Conservation (phyloP, 257 asterid genomes). For the Verbena officinalis region DNA sequence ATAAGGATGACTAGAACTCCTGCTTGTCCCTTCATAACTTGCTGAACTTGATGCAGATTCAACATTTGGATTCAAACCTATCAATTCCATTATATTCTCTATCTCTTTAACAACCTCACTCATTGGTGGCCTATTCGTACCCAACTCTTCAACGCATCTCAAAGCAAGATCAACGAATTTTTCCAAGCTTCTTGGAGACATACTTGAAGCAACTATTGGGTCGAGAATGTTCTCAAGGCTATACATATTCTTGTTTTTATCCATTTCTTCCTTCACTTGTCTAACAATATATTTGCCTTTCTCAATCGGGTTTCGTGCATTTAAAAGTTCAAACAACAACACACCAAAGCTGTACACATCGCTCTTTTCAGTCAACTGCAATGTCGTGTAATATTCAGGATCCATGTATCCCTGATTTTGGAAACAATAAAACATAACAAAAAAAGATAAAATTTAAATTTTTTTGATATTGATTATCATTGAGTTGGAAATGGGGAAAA, state of each 20-base stretch:
- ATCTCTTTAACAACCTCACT: constrained; percentile 79
- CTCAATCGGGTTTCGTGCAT: constrained; percentile 71
- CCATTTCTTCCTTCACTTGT: constrained; percentile 66
- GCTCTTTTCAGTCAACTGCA: constrained; percentile 84
- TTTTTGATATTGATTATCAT: neutral
- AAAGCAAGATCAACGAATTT: constrained; percentile 66
- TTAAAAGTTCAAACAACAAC: constrained; percentile 59
- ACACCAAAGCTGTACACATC: constrained; percentile 87
- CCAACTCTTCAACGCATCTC: constrained; percentile 65
- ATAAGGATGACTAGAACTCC: constrained; percentile 61
- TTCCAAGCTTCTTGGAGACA: constrained; percentile 56
- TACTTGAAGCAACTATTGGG: constrained; percentile 52
- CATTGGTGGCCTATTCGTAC: constrained; percentile 65
- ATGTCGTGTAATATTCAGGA: constrained; percentile 92
- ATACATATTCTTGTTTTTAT: constrained; percentile 54
- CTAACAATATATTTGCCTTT: constrained; percentile 77
- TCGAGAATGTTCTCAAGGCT: constrained; percentile 69
- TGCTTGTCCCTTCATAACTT: constrained; percentile 52
- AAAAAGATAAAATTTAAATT: neutral
- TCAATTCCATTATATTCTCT: constrained; percentile 64
- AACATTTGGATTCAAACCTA: constrained; percentile 69
- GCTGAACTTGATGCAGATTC: constrained; percentile 82
- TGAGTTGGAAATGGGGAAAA: neutral
- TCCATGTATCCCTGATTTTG: constrained; percentile 78
- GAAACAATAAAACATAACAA: too few relatives aligned